Percentiles rank a stretch among this genome's conserved stretches.
phyloP scores from a whole-genome alignment of 805 yeast species.

The Pichia cephalocereana region DNA sequence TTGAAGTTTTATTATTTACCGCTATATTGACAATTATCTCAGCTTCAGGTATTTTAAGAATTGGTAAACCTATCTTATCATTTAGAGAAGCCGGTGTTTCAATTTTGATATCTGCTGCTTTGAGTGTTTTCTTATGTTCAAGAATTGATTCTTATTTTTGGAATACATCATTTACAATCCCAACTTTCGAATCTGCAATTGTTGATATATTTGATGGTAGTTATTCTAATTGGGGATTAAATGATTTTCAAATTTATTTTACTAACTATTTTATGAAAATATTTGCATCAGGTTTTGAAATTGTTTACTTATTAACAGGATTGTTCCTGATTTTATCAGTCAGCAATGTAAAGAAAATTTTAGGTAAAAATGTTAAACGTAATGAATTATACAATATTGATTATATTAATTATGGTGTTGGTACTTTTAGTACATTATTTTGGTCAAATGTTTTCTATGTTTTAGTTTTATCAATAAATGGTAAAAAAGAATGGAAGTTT shows the following conservation, averaged over 20 bases:
- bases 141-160: conserved; percentile 71
- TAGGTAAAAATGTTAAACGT: neutral
- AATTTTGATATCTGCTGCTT: conserved; percentile 30
- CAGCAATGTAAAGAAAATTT: neutral
- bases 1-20: conserved; percentile 56
- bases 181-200: conserved; percentile 64
- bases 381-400: conserved; percentile 5
- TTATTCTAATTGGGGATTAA: conserved; percentile 74
- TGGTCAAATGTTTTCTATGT: conserved; percentile 48
- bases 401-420: conserved; percentile 20
- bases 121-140: conserved; percentile 43
- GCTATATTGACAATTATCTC: conserved; percentile 34
- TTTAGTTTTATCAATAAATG: conserved; percentile 63
- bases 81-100: conserved; percentile 21
- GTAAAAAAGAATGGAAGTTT: conserved; percentile 94
- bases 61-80: conserved; percentile 22
- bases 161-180: conserved; percentile 39
- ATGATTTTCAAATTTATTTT: conserved; percentile 60
- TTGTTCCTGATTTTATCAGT: conserved; percentile 1
- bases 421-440: conserved; percentile 35
- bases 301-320: neutral
- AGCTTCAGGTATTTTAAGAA: conserved; percentile 38
- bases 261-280: conserved; percentile 39
- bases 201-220: conserved; percentile 75
- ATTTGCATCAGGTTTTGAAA: conserved; percentile 21